phyloP scores from a whole-genome alignment of 768 basidiomycete species.

The Clitopilus hobsonii region DNA sequence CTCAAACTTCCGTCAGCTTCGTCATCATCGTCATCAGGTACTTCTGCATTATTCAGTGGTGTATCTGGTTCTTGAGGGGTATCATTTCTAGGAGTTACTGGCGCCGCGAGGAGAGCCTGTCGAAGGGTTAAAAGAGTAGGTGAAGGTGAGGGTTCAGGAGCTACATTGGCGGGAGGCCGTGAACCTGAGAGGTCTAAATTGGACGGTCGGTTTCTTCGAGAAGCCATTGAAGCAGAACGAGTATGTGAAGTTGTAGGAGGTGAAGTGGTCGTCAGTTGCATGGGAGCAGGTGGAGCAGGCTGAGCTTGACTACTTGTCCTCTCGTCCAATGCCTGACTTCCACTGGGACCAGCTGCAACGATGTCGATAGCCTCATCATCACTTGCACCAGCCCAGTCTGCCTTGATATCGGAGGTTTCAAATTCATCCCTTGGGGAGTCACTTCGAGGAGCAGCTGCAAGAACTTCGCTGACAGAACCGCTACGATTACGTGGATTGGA shows the following conservation, averaged over 20 bases:
- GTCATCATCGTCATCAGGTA: slow-evolving; percentile 56
- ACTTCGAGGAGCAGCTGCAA: slow-evolving; percentile 41
- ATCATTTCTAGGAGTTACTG: slow-evolving; percentile 13
- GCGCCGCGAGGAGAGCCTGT: slow-evolving; percentile 47
- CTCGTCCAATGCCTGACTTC: slow-evolving; percentile 79
- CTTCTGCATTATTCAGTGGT: slow-evolving; percentile 34
- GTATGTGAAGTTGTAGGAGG: slow-evolving; percentile 25
- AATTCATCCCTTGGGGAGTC: slow-evolving; percentile 24
- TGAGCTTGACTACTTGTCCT: slow-evolving; percentile 59
- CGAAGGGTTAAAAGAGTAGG: slow-evolving; percentile 61
- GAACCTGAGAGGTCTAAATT: slow-evolving; percentile 60
- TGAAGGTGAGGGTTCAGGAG: slow-evolving; percentile 52
- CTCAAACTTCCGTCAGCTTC: slow-evolving; percentile 62
- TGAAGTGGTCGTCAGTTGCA: slow-evolving; percentile 17
- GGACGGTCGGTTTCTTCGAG: slow-evolving; percentile 56
- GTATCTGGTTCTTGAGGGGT: slow-evolving; percentile 28
- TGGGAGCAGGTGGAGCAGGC: slow-evolving; percentile 16
- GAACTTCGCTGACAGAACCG: slow-evolving; percentile 55
- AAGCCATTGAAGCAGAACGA: slow-evolving; percentile 21
- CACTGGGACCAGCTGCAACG: slow-evolving; percentile 76
- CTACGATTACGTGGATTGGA: slow-evolving; percentile 42
- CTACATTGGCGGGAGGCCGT: slow-evolving; percentile 28
- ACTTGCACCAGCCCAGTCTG: slow-evolving; percentile 75
- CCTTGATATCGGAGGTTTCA: slow-evolving; percentile 43
- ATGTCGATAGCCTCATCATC: slow-evolving; percentile 86